A percentile compares a stretch with the other conserved stretches of the same genome.
These are phyloP conservation scores for Wickerhamiella brachini DNA, from an alignment of 805 yeast genomes.

Conservation along the genomic window DNA sequence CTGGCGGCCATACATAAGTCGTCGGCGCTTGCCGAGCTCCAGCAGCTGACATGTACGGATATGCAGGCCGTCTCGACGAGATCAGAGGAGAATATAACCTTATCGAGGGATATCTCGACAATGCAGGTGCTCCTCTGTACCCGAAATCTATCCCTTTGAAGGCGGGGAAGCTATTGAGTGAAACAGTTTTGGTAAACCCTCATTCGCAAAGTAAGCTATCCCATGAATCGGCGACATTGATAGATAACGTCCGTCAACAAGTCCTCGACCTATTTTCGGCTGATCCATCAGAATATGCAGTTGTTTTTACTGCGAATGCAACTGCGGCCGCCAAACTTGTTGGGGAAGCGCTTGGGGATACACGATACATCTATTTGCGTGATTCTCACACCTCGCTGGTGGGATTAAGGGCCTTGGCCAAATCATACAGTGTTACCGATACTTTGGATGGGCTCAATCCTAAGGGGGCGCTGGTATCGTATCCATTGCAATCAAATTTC, in stretches of 20 bases:
- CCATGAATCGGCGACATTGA: constrained; percentile 16
- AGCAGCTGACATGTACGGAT: constrained; percentile 1
- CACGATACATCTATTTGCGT: constrained; percentile 19
- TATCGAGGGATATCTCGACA: constrained; percentile 27
- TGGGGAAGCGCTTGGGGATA: constrained; percentile 20
- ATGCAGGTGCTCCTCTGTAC: constrained; percentile 32
- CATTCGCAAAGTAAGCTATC: constrained; percentile 31
- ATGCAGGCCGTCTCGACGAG: constrained; percentile 3
- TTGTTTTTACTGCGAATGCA: constrained; percentile 30
- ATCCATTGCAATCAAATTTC: constrained; percentile 35
- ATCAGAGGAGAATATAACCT: constrained; percentile 10
- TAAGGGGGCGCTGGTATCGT: constrained; percentile 31
- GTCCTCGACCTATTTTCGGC: constrained; percentile 26
- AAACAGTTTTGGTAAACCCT: constrained; percentile 27
- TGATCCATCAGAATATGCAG: constrained; percentile 25
- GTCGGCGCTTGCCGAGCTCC: not conserved
- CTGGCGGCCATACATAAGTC: too few relatives aligned
- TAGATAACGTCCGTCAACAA: constrained; percentile 21
- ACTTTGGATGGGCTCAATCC: constrained; percentile 27
- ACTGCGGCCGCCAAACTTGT: constrained; percentile 29
- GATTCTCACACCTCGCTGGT: constrained; percentile 33
- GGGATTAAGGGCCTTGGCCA: constrained; percentile 26
- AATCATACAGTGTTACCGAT: constrained; percentile 26
- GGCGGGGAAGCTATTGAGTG: constrained; percentile 17
- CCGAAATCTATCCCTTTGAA: constrained; percentile 21